Conservation (phyloP, 2,329 filamentous ascomycete species). For the Pseudocercospora musae region DNA sequence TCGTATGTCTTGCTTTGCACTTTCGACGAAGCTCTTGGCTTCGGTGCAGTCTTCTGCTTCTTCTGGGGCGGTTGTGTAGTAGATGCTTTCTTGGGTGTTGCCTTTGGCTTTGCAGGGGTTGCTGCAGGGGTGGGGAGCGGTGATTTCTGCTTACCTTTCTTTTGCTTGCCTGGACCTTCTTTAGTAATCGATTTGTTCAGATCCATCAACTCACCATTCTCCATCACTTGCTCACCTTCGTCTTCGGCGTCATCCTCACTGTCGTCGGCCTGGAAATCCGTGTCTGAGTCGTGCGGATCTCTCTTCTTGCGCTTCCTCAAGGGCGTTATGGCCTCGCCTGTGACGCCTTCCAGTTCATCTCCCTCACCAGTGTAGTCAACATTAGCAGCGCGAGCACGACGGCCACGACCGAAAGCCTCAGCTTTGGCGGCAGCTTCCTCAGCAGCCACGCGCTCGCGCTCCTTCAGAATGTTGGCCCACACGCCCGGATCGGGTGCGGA, state of each 20-base stretch:
- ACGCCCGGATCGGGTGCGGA: slow-evolving; percentile 61
- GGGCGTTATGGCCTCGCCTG: slow-evolving; percentile 29
- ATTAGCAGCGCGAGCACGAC: slow-evolving; percentile 62
- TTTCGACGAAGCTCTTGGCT: background rate
- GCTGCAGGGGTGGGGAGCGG: background rate
- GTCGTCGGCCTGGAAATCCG: slow-evolving; percentile 48
- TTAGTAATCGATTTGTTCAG: slow-evolving; percentile 27
- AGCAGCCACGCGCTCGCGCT: slow-evolving; percentile 76
- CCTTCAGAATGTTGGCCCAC: slow-evolving; percentile 86
- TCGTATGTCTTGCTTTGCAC: slow-evolving; percentile 10
- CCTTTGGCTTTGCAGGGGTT: background rate
- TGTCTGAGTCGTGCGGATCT: slow-evolving; percentile 46
- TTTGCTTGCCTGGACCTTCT: slow-evolving; percentile 25
- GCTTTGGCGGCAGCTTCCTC: slow-evolving; percentile 65
- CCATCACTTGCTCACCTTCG: slow-evolving; percentile 19
- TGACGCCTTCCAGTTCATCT: slow-evolving; percentile 21
- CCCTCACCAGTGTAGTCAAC: slow-evolving; percentile 48
- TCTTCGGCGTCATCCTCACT: slow-evolving; percentile 34
- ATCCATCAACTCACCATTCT: slow-evolving; percentile 20
- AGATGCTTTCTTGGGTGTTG: background rate
- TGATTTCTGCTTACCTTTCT: slow-evolving; percentile 28
- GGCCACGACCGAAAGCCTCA: slow-evolving; percentile 80
- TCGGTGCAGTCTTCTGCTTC: background rate
- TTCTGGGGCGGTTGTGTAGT: background rate
- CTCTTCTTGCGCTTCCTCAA: slow-evolving; percentile 36